Conservation (phyloP, 805 yeast species). For the Kluyveromyces starmeri region DNA sequence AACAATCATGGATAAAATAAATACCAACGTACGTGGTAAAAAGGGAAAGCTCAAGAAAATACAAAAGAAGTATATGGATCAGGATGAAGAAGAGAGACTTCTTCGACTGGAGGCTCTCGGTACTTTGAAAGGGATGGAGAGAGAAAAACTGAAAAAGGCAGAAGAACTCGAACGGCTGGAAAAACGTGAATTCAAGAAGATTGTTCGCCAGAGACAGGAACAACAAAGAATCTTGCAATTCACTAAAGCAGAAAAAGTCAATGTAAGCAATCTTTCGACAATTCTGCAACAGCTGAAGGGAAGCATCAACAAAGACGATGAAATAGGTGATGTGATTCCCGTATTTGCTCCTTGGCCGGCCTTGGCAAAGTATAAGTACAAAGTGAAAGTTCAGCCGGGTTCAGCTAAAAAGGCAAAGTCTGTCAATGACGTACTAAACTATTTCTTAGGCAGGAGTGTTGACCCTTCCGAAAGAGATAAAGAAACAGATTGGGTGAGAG, state of each 20-base stretch:
- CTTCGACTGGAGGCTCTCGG: slow-evolving; percentile 77
- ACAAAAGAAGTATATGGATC: slow-evolving; percentile 75
- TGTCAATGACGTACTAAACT: slow-evolving; percentile 54
- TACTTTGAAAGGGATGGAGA: slow-evolving; percentile 53
- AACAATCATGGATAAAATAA: slow-evolving; percentile 20
- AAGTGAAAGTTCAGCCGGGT: slow-evolving; percentile 74
- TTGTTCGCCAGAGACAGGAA: slow-evolving; percentile 32
- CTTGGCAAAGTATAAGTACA: slow-evolving; percentile 62
- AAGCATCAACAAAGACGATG: slow-evolving; percentile 35
- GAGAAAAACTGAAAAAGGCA: slow-evolving; percentile 30
- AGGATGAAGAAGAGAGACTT: slow-evolving; percentile 80
- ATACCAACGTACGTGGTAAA: slow-evolving; percentile 64
- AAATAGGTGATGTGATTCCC: slow-evolving; percentile 58
- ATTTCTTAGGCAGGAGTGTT: slow-evolving; percentile 44
- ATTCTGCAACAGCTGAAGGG: slow-evolving; percentile 33
- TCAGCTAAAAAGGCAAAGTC: slow-evolving; percentile 83
- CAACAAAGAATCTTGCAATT: slow-evolving; percentile 30
- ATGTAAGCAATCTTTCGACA: slow-evolving; percentile 36
- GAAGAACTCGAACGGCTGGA: slow-evolving; percentile 30
- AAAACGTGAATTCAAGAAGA: slow-evolving; percentile 28
- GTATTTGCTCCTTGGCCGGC: slow-evolving; percentile 92
- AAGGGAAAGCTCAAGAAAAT: slow-evolving; percentile 78
- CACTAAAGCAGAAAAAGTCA: slow-evolving; percentile 33
- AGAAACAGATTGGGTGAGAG: slow-evolving; percentile 62
- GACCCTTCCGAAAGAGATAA: slow-evolving; percentile 36